Evolutionary conservation across 2,329 filamentous ascomycete genomes (phyloP).

Genomic region (Neopestalotiopsis sp.): DNA sequence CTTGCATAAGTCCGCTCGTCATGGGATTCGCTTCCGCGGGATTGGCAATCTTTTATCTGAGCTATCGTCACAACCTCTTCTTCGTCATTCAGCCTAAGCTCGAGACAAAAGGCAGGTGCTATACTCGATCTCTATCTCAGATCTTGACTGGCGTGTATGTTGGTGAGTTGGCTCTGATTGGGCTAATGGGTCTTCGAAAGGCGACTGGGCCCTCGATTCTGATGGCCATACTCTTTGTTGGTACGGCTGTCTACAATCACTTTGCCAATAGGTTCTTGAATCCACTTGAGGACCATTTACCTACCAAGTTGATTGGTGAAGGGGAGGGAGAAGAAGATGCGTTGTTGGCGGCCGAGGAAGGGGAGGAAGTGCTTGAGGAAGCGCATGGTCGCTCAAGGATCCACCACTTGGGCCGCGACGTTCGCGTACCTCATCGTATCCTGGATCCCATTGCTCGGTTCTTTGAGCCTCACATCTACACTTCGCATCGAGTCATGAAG

Average conservation of each 20-base stretch:
- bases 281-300: conserved; percentile 35
- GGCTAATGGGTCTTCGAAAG: conserved; percentile 67
- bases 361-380: conserved; percentile 27
- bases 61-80: conserved; percentile 77
- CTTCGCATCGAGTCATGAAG: conserved; percentile 32
- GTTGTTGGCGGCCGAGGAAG: conserved; percentile 28
- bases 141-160: conserved; percentile 75
- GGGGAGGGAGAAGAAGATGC: conserved; percentile 28
- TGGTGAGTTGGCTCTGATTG: conserved; percentile 70
- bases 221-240: conserved; percentile 64
- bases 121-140: conserved; percentile 74
- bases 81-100: conserved; percentile 73
- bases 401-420: conserved; percentile 27
- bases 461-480: conserved; percentile 32
- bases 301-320: conserved; percentile 26
- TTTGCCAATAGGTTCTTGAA: conserved; percentile 36
- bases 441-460: conserved; percentile 32
- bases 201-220: conserved; percentile 65
- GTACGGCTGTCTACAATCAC: conserved; percentile 66
- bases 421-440: conserved; percentile 26
- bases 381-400: conserved; percentile 29
- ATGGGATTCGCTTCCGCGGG: conserved; percentile 73
- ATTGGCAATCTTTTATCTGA: conserved; percentile 73
- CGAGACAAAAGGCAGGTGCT: conserved; percentile 75
- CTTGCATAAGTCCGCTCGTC: conserved; percentile 75